phyloP scores from a whole-genome alignment of 306 rosid genomes.

The Rosa multiflora region DNA sequence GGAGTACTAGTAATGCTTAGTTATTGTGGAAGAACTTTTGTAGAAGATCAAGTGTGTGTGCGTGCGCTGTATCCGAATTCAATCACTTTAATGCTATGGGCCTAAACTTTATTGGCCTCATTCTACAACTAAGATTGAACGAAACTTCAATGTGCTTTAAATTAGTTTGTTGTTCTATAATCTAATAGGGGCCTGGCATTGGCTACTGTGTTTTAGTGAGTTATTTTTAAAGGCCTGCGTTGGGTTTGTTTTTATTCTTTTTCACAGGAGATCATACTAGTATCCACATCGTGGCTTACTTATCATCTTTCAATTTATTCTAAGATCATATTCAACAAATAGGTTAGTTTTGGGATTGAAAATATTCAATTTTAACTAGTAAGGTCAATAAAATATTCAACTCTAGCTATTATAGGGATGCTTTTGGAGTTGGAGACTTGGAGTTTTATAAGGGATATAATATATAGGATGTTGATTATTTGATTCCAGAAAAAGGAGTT shows the following conservation, averaged over 20 bases:
- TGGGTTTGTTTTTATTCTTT: background rate
- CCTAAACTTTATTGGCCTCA: background rate
- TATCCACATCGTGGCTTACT: background rate
- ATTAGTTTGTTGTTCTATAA: background rate
- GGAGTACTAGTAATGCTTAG: background rate
- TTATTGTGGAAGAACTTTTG: background rate
- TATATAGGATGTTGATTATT: background rate
- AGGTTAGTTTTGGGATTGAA: background rate
- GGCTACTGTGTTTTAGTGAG: background rate
- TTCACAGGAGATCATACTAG: background rate
- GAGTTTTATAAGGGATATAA: background rate
- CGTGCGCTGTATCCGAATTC: background rate
- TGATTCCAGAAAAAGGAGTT: background rate
- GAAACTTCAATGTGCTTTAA: background rate
- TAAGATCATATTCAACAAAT: background rate
- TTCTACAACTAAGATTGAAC: background rate
- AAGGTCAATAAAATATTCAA: no score
- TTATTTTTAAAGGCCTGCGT: background rate
- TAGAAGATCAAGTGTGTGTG: background rate
- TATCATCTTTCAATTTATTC: background rate
- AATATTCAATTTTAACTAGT: no score
- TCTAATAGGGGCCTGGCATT: background rate
- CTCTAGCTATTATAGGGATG: no score
- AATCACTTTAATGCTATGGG: background rate
- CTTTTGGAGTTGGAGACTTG: no score